Percentiles rank a stretch among this genome's conserved stretches.
These are phyloP conservation scores for Sanghuangporus weigelae DNA, from an alignment of 1,284 basidiomycete species.

Conservation along the genomic window DNA sequence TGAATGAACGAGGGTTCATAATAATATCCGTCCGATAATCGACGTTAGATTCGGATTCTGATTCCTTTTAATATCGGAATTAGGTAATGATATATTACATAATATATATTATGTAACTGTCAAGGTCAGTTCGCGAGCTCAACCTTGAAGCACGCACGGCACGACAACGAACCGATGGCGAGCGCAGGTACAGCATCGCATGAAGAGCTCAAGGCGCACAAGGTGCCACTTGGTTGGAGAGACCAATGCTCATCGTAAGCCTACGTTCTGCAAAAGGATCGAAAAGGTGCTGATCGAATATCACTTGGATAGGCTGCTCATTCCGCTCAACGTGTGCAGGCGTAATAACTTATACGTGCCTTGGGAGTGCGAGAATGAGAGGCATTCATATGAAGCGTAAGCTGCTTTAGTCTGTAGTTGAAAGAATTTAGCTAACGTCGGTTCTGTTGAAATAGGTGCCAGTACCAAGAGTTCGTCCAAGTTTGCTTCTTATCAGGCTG, in stretches of 20 bases:
- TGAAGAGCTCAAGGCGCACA: slow-evolving; percentile 72
- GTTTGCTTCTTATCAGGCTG: neutral
- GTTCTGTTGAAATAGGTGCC: slow-evolving; percentile 52
- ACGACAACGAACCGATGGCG: slow-evolving; percentile 42
- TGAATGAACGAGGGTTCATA: too few species aligned
- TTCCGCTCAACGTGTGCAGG: slow-evolving; percentile 82
- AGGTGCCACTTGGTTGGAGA: slow-evolving; percentile 79
- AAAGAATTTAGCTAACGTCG: slow-evolving; percentile 11
- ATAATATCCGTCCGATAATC: neutral
- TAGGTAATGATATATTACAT: neutral
- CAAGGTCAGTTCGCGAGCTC: neutral
- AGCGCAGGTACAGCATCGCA: slow-evolving; percentile 78
- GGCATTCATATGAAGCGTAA: slow-evolving; percentile 72
- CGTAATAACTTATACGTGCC: slow-evolving; percentile 68
- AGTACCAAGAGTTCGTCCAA: slow-evolving; percentile 75
- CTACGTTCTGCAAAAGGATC: neutral
- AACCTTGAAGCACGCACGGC: neutral
- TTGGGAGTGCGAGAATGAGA: slow-evolving; percentile 82
- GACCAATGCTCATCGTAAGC: slow-evolving; percentile 91
- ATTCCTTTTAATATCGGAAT: neutral
- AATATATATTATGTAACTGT: neutral
- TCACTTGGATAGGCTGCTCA: slow-evolving; percentile 55
- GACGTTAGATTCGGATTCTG: too few species aligned
- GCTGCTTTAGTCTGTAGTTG: slow-evolving; percentile 25
- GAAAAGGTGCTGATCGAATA: neutral